phyloP scores from a whole-genome alignment of 768 basidiomycete species.

The Coprinopsis cinerea region DNA sequence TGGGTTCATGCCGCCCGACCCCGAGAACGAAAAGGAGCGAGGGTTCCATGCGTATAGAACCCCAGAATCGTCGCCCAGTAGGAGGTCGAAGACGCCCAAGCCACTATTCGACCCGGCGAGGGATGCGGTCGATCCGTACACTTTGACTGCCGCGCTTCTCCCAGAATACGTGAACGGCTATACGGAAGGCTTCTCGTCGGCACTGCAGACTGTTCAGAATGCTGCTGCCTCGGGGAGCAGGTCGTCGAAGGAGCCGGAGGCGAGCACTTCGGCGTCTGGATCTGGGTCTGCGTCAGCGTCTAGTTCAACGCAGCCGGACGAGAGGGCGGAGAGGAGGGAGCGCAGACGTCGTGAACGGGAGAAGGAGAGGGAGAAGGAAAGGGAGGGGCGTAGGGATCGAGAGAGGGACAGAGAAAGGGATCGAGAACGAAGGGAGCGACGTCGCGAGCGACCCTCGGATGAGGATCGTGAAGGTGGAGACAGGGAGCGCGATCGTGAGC shows the following conservation, averaged over 20 bases:
- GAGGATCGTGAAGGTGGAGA: not conserved
- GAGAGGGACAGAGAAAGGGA: not conserved
- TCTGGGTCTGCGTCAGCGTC: not conserved
- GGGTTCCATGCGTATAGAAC: conserved; percentile 6
- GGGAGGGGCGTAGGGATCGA: conserved; percentile 1
- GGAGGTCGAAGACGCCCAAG: not conserved
- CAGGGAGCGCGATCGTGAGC: not conserved
- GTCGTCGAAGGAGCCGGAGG: not conserved
- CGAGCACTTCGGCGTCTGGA: not conserved
- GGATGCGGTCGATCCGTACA: conserved; percentile 19
- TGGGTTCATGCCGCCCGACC: conserved; percentile 22
- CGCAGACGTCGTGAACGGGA: not conserved
- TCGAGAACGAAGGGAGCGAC: conserved; percentile 6
- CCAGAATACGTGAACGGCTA: conserved; percentile 22
- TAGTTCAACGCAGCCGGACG: not conserved
- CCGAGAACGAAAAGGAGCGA: conserved; percentile 6
- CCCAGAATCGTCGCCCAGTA: not conserved
- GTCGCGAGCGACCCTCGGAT: not conserved
- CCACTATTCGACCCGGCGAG: conserved; percentile 10
- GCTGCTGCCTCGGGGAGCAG: conserved; percentile 2
- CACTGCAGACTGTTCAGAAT: not conserved
- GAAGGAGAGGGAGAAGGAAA: not conserved
- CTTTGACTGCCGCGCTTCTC: conserved; percentile 18
- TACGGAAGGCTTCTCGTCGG: conserved; percentile 14
- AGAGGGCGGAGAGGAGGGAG: not conserved